Evolutionary conservation across 106 monocot species (phyloP).

Genomic region (Gastrodia elata): DNA sequence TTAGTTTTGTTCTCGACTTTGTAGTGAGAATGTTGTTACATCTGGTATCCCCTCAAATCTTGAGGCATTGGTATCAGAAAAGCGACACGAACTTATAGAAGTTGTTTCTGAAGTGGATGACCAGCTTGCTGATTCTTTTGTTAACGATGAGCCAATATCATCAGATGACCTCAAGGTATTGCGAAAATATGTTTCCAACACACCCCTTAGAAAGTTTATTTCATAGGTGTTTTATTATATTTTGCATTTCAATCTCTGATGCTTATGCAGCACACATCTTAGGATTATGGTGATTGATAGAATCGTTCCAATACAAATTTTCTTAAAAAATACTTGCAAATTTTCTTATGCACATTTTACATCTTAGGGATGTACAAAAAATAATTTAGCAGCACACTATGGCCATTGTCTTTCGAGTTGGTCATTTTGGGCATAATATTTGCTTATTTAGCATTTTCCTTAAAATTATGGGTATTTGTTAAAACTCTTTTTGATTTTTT

Average conservation of each 20-base stretch:
- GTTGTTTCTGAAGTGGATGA: constrained; percentile 97
- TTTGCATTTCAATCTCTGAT: neutral
- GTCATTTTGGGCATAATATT: no score
- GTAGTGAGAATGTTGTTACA: constrained; percentile 70
- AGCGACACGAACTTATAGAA: constrained; percentile 90
- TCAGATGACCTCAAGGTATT: constrained; percentile 68
- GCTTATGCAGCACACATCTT: neutral
- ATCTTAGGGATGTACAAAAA: no score
- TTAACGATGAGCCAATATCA: constrained; percentile 74
- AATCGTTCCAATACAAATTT: no score
- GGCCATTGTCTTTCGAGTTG: no score
- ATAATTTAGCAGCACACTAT: no score
- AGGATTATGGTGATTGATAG: neutral
- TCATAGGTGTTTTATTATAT: neutral
- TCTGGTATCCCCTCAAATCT: constrained; percentile 64
- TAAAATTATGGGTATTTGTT: neutral
- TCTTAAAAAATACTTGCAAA: neutral
- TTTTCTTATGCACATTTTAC: no score
- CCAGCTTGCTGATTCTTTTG: constrained; percentile 85
- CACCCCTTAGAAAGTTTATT: neutral
- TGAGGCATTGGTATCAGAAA: constrained; percentile 53
- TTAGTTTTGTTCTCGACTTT: constrained; percentile 6
- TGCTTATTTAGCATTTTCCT: neutral
- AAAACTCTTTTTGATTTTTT: neutral
- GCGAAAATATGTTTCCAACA: neutral